Base-by-base conservation (phyloP, 257 asterid genomes). In the Scutellaria barbata region DNA sequence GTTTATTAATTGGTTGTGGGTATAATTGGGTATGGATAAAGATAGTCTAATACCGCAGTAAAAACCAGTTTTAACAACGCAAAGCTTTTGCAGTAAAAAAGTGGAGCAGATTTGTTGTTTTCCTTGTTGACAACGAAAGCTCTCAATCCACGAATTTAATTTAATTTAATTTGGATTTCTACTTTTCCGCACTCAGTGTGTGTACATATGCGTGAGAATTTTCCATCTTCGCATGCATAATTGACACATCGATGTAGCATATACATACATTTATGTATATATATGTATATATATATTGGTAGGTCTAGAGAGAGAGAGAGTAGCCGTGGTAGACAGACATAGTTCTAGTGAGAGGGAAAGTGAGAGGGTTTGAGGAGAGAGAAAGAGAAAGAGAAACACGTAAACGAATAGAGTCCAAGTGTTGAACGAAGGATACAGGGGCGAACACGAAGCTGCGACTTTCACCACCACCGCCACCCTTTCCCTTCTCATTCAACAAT, bases 331-430 rank as follows among this genome's bases (percentile, higher is more conserved):
- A 22, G 25, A 22, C 25, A 0, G 25, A 42, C n/a, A n/a, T n/a
- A n/a, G 30, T 53, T 53, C 13, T 53, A 55, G 61, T 10, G 18
- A 50, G 73, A 16, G 25, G 25, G 73, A 40, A 57, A 57, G 35
- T 33, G 64, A 39, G 73, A 40, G 73, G 3, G 60, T 25, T 43
- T 16, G 43, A 48, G 61, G 9, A 16, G 8, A 14, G 61, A 25
- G 33, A 7, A 11, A 10, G 11, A n/a, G 10, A 30, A 71, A 62
- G 80, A 66, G 75, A 76, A 84, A 85, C 91, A 85, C 96, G 98
- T 92, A 86, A 81, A 90, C 87, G 78, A 86, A 85, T 81, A 65
- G 61, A 61, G 96, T 84, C 98, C 98, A 85, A 81, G 92, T 57
- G 78, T 77, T 58, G 58, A 78, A 80, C 58, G 83, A 80, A 76